Base-by-base conservation (phyloP, 352 stramenopile species). In the Phytophthora lateralis region DNA sequence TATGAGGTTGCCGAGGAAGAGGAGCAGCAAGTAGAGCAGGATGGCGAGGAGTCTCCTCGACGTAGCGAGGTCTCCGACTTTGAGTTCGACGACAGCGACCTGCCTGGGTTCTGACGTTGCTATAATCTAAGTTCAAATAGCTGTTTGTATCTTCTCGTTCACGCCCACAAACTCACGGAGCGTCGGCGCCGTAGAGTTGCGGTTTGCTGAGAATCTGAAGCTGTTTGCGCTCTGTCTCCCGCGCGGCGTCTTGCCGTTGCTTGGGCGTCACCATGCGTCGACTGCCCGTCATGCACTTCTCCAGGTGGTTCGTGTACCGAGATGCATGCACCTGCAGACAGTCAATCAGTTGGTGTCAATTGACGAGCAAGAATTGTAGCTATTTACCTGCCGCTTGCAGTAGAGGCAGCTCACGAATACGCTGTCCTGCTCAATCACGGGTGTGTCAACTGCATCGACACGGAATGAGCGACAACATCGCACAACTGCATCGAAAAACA, bases 271-370 rank as follows among this genome's bases (percentile, higher is more conserved):
- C 58, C 62, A 89, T 76, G 9, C 82, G 72, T 43, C 82, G 55
- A 14, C 52, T 82, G 11, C 83, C 80, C 6, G 69, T 80, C 59
- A 89, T 78, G 60, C 83, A 92, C 48, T 92, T 92, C 43, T 90
- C 83, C 10, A 92, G 56, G 58, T 92, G 83, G 17, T 80, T 73
- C 11, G 79, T 86, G 52, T 90, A 92, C 21, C 83, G 60, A 10
- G 83, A 88, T 21, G 83, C 83, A 42, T 92, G 79, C 18, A 91
- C 67, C 71, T 89, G 45, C 35, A 8, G 3, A n/a, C 4, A 27
- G 21, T 49, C 29, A 50, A 14, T 45, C 39, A 24, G 8, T 26
- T 7, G n/a, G 0, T 45, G 6, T 5, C 4, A 24, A 45, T 45
- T 45, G 4, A 42, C 15, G 1, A 6, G 5, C 34, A 15, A 14